These are phyloP conservation scores for Lipomyces orientalis DNA, from an alignment of 805 yeast species.

Conservation along the genomic window DNA sequence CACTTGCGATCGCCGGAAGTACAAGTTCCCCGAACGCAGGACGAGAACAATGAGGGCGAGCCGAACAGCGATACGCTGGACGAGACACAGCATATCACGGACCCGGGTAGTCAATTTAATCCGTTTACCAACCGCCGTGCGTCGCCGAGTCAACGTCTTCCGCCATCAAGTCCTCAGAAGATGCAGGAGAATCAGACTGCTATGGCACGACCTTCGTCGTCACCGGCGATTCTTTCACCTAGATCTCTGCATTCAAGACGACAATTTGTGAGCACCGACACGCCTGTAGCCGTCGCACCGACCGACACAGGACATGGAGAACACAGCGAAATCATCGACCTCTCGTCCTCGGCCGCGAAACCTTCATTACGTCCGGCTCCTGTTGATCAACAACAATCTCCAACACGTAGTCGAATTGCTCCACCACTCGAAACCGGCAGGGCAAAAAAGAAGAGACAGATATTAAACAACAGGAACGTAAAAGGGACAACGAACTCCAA, in stretches of 20 bases:
- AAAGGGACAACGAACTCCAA: not conserved
- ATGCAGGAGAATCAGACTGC: not conserved
- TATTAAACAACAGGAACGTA: not conserved
- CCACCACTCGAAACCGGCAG: not conserved
- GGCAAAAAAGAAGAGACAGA: not conserved
- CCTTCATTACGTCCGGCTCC: not conserved
- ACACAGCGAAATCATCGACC: not conserved
- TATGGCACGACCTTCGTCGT: not conserved
- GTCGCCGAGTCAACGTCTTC: not conserved
- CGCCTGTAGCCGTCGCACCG: not conserved
- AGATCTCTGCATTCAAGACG: not conserved
- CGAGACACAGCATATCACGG: slow-evolving; percentile 1
- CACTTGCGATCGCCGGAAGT: not conserved
- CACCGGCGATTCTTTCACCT: not conserved
- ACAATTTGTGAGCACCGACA: not conserved
- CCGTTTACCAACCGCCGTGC: not conserved
- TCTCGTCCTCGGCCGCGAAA: not conserved
- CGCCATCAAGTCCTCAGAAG: slow-evolving; percentile 2
- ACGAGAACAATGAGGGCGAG: not conserved
- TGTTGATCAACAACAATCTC: not conserved
- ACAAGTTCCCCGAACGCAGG: slow-evolving; percentile 2
- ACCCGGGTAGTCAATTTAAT: not conserved
- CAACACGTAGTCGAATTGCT: not conserved
- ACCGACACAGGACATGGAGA: not conserved
- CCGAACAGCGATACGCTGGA: slow-evolving; percentile 3